These are phyloP conservation scores for Lathyrus sativus DNA, from an alignment of 306 rosid species.

Conservation along the genomic window DNA sequence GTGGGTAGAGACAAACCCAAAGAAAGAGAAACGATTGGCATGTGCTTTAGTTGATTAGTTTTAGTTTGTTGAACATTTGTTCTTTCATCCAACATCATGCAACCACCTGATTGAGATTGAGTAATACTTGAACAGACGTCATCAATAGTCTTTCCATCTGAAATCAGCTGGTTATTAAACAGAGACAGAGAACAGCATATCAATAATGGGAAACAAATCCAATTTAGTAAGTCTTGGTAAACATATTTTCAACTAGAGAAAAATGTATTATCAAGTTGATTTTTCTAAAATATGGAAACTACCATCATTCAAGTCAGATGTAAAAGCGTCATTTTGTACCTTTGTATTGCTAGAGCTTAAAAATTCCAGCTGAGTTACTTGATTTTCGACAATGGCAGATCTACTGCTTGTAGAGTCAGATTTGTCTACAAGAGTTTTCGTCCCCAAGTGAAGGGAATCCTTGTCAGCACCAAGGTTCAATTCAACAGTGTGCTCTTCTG, in stretches of 20 bases:
- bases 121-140: constrained; percentile 37
- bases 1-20: constrained; percentile 55
- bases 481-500: constrained; percentile 42
- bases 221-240: constrained; percentile 16
- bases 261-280: constrained; percentile 23
- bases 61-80: constrained; percentile 36
- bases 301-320: constrained; percentile 32
- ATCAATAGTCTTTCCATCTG: constrained; percentile 48
- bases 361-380: constrained; percentile 44
- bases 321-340: constrained; percentile 30
- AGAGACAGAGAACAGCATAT: constrained; percentile 28
- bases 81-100: constrained; percentile 45
- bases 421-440: constrained; percentile 35
- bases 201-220: constrained; percentile 17
- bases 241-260: constrained; percentile 19
- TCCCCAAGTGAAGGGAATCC: constrained; percentile 37
- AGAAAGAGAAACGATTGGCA: constrained; percentile 45
- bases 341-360: constrained; percentile 29
- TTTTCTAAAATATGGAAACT: constrained; percentile 27
- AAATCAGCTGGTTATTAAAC: constrained; percentile 52
- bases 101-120: constrained; percentile 41
- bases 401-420: constrained; percentile 50
- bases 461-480: constrained; percentile 44
- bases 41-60: constrained; percentile 29
- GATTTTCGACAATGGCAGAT: constrained; percentile 42